Evolutionary conservation across 2,329 filamentous ascomycete genomes (phyloP).

Genomic region (Periconia sp.): DNA sequence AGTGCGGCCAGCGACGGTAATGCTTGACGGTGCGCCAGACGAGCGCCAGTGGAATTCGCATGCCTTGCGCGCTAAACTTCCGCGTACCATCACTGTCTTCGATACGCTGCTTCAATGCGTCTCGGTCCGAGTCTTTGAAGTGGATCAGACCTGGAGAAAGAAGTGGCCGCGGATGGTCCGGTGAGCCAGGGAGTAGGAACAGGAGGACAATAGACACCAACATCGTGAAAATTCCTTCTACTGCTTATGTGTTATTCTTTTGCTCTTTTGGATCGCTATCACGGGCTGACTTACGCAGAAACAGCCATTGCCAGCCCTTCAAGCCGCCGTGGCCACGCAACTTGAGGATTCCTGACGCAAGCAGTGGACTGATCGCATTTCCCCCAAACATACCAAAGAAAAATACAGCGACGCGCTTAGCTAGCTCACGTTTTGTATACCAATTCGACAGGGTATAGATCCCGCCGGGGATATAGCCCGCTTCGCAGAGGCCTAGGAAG

Average conservation of each 20-base stretch:
- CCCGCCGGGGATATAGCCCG: slow-evolving; percentile 60
- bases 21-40: slow-evolving; percentile 55
- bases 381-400: slow-evolving; percentile 63
- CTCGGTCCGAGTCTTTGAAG: slow-evolving; percentile 43
- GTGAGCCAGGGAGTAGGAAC: slow-evolving; percentile 53
- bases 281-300: slow-evolving; percentile 48
- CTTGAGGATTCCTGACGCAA: slow-evolving; percentile 57
- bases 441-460: slow-evolving; percentile 60
- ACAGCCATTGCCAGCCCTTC: slow-evolving; percentile 60
- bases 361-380: slow-evolving; percentile 56
- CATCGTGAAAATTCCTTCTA: slow-evolving; percentile 55
- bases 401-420: slow-evolving; percentile 56
- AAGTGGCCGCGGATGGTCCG: slow-evolving; percentile 49
- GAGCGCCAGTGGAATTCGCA: slow-evolving; percentile 46
- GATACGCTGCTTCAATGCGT: slow-evolving; percentile 44
- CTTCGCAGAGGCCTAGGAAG: slow-evolving; percentile 57
- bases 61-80: slow-evolving; percentile 39
- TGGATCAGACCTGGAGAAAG: slow-evolving; percentile 47
- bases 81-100: slow-evolving; percentile 42
- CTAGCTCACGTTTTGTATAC: slow-evolving; percentile 56
- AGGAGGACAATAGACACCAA: slow-evolving; percentile 48
- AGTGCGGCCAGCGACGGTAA: slow-evolving; percentile 54
- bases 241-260: slow-evolving; percentile 31
- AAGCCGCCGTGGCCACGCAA: slow-evolving; percentile 51
- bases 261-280: no score